Conservation (phyloP, 2,329 filamentous ascomycete genomes). For the Botryosphaeria dothidea region DNA sequence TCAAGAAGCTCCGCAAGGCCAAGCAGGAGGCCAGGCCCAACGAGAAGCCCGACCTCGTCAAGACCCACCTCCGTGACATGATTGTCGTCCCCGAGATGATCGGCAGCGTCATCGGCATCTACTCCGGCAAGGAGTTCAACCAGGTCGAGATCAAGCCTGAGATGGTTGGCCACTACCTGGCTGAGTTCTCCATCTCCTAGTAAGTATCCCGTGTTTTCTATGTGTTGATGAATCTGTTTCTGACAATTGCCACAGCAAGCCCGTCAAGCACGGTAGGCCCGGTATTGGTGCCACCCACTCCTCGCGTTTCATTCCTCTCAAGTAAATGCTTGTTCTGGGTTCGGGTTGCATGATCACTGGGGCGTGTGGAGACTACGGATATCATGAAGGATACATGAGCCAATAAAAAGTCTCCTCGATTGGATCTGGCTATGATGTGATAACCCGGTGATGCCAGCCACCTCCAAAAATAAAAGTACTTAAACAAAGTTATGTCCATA, state of each 20-base stretch:
- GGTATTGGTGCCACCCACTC: constrained; percentile 99
- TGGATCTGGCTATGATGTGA: constrained; percentile 13
- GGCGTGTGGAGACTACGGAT: constrained; percentile 38
- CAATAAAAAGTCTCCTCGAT: constrained; percentile 13
- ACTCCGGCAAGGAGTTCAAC: constrained; percentile 99
- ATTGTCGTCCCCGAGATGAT: constrained; percentile 99
- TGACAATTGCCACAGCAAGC: constrained; percentile 73
- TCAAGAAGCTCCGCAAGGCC: constrained; percentile 99
- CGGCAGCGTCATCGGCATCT: constrained; percentile 96
- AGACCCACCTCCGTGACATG: constrained; percentile 99
- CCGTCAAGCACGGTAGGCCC: constrained; percentile 99
- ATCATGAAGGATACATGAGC: constrained; percentile 32
- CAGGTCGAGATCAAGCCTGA: constrained; percentile 99
- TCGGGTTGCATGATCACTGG: constrained; percentile 42
- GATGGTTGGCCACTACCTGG: constrained; percentile 99
- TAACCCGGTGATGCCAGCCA: constrained; percentile 10
- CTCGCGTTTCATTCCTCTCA: constrained; percentile 99
- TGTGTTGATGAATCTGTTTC: constrained; percentile 34
- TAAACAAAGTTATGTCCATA: neutral
- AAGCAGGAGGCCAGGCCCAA: constrained; percentile 99
- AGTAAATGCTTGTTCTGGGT: constrained; percentile 63
- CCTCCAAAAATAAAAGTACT: neutral
- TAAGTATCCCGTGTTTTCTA: constrained; percentile 56
- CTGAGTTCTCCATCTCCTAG: constrained; percentile 99
- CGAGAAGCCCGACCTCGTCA: constrained; percentile 99